Evolutionary conservation across 2,329 filamentous ascomycete genomes (phyloP).

Genomic region (Fusarium heterosporum): DNA sequence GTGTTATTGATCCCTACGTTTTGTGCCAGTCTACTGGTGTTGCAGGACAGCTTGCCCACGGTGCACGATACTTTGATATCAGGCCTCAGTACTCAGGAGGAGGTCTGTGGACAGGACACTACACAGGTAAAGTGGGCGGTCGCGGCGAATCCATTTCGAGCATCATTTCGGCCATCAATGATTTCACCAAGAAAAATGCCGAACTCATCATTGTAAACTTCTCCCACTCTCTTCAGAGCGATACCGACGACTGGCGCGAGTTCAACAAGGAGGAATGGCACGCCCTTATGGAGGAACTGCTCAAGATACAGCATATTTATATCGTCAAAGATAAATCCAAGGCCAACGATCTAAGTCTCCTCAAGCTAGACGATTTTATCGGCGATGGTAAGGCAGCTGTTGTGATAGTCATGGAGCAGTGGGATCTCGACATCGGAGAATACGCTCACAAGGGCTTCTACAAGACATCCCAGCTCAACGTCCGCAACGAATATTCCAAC

Average conservation of each 20-base stretch:
- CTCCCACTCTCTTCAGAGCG: slow-evolving; percentile 12
- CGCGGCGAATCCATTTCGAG: slow-evolving; percentile 5
- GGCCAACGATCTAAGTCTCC: slow-evolving; percentile 1
- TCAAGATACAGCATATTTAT: slow-evolving; percentile 3
- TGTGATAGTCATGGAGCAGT: slow-evolving; percentile 1
- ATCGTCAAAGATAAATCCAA: slow-evolving; percentile 7
- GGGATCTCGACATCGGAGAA: slow-evolving; percentile 5
- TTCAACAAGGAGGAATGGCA: slow-evolving; percentile 25
- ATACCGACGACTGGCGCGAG: slow-evolving; percentile 13
- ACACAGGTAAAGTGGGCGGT: slow-evolving; percentile 8
- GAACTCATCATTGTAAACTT: slow-evolving; percentile 15
- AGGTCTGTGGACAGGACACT: slow-evolving; percentile 3
- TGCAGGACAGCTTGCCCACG: neutral
- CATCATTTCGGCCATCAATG: slow-evolving; percentile 2
- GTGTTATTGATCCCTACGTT: slow-evolving; percentile 14
- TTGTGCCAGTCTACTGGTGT: slow-evolving; percentile 5
- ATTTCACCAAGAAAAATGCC: neutral
- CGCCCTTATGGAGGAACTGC: slow-evolving; percentile 11
- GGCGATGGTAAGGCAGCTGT: slow-evolving; percentile 6
- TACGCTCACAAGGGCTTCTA: slow-evolving; percentile 17
- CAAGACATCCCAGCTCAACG: slow-evolving; percentile 7
- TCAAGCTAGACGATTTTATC: slow-evolving; percentile 7
- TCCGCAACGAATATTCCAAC: slow-evolving; percentile 23
- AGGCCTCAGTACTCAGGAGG: slow-evolving; percentile 10
- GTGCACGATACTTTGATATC: slow-evolving; percentile 8